These are phyloP conservation scores for Candida maesae DNA, from an alignment of 805 yeast genomes.

Conservation along the genomic window DNA sequence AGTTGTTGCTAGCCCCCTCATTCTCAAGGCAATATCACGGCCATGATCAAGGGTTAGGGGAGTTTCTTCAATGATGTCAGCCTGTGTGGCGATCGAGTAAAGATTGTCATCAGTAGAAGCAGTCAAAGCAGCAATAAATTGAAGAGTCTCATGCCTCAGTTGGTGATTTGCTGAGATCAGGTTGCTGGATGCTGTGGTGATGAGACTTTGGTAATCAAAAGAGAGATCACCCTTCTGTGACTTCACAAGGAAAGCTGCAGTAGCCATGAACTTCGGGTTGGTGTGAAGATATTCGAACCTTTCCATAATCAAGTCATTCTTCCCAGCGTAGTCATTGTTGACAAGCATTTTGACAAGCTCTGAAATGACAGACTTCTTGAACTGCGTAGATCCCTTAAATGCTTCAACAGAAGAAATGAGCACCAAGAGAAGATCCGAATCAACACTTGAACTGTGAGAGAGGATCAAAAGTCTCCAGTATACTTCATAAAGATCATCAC, in stretches of 20 bases:
- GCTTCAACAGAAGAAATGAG: conserved; percentile 3
- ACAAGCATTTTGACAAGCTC: conserved; percentile 17
- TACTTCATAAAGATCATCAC: conserved; percentile 32
- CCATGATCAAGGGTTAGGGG: conserved; percentile 68
- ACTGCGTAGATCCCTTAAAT: conserved; percentile 6
- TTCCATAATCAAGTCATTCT: conserved; percentile 6
- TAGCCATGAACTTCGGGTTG: conserved; percentile 17
- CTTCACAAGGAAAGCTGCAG: conserved; percentile 17
- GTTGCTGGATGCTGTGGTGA: conserved; percentile 32
- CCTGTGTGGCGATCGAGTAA: conserved; percentile 43
- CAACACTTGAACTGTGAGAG: conserved; percentile 32
- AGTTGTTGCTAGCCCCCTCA: conserved; percentile 54
- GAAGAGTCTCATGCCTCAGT: conserved; percentile 48
- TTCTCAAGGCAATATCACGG: conserved; percentile 69
- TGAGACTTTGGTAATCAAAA: conserved; percentile 12
- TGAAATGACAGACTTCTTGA: conserved; percentile 17
- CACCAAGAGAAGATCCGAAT: conserved; percentile 15
- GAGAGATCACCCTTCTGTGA: conserved; percentile 3
- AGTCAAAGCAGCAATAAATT: conserved; percentile 36
- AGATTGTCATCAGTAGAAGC: conserved; percentile 28
- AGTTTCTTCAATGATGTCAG: conserved; percentile 61
- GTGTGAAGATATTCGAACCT: conserved; percentile 22
- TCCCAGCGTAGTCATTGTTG: background rate
- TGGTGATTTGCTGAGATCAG: conserved; percentile 47
- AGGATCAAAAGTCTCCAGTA: conserved; percentile 52